Conservation (phyloP, 2,329 filamentous ascomycete species). For the Calonectria pteridis region DNA sequence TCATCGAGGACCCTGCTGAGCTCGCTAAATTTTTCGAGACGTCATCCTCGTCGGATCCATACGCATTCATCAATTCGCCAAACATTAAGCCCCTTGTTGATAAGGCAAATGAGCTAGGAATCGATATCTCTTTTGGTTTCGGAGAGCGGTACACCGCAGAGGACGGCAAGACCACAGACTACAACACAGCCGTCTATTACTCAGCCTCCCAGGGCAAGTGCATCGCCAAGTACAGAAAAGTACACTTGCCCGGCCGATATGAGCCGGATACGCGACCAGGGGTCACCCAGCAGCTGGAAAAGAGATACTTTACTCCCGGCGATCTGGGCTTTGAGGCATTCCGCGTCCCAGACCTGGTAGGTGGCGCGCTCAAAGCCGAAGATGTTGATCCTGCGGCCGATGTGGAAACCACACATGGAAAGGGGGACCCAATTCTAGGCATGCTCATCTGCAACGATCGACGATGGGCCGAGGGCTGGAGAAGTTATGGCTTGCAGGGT, state of each 20-base stretch:
- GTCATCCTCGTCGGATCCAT: constrained; percentile 47
- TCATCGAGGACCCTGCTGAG: constrained; percentile 58
- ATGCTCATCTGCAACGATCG: constrained; percentile 70
- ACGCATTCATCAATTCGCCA: constrained; percentile 48
- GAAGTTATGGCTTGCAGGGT: constrained; percentile 61
- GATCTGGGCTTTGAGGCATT: constrained; percentile 67
- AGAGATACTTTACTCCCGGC: constrained; percentile 66
- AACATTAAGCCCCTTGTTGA: constrained; percentile 63
- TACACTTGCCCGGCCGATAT: constrained; percentile 66
- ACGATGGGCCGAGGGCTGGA: constrained; percentile 66
- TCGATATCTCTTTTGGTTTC: constrained; percentile 67
- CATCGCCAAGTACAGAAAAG: constrained; percentile 66
- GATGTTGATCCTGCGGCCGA: background rate
- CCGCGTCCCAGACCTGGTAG: constrained; percentile 60
- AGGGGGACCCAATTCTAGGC: constrained; percentile 64
- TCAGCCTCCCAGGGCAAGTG: constrained; percentile 55
- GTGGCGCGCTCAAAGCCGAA: constrained; percentile 47
- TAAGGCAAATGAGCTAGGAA: constrained; percentile 57
- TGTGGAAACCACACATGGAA: constrained; percentile 26
- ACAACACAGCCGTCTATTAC: constrained; percentile 64
- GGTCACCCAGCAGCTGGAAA: constrained; percentile 67
- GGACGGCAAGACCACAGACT: constrained; percentile 55
- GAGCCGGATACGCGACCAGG: constrained; percentile 62
- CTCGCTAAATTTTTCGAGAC: constrained; percentile 65
- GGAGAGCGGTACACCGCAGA: constrained; percentile 56